Percentiles rank a stretch among this genome's conserved stretches.
These are phyloP conservation scores for Lactuca saligna DNA, from an alignment of 129 eudicot genomes.

Conservation along the genomic window DNA sequence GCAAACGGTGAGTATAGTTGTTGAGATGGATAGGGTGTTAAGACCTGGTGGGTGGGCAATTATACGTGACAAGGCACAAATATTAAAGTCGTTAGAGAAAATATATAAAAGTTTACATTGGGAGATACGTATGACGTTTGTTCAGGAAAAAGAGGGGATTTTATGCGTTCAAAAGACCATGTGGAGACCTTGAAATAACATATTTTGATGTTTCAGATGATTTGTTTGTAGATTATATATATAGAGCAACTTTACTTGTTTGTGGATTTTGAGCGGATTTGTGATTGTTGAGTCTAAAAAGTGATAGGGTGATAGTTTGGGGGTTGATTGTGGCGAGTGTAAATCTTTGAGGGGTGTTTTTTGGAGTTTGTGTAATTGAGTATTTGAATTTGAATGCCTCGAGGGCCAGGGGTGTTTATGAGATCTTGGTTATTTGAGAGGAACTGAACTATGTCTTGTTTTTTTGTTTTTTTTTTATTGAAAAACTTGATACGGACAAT, in stretches of 20 bases:
- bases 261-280: constrained; percentile 3
- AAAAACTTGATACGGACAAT: too few relatives aligned
- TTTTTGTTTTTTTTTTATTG: too few relatives aligned
- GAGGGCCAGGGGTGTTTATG: neutral
- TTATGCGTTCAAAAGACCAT: constrained; percentile 76
- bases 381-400: neutral
- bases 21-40: constrained; percentile 83
- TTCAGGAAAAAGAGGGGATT: constrained; percentile 78
- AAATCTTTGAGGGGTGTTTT: constrained; percentile 29
- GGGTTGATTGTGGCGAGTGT: constrained; percentile 35
- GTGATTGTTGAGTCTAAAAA: constrained; percentile 23
- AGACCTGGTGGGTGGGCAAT: constrained; percentile 95
- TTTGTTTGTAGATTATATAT: constrained; percentile 12
- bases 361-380: constrained; percentile 9
- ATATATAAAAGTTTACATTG: constrained; percentile 77
- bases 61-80: constrained; percentile 76
- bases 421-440: neutral
- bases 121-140: constrained; percentile 84
- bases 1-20: constrained; percentile 66
- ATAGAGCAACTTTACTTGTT: constrained; percentile 10
- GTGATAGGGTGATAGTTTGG: constrained; percentile 29
- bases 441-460: neutral
- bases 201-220: too few relatives aligned
- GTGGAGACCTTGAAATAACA: constrained; percentile 71
- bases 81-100: constrained; percentile 68